A percentile compares a stretch with the other conserved stretches of the same genome.
Conservation (phyloP, 805 yeast genomes). For the Suhomyces sp. region DNA sequence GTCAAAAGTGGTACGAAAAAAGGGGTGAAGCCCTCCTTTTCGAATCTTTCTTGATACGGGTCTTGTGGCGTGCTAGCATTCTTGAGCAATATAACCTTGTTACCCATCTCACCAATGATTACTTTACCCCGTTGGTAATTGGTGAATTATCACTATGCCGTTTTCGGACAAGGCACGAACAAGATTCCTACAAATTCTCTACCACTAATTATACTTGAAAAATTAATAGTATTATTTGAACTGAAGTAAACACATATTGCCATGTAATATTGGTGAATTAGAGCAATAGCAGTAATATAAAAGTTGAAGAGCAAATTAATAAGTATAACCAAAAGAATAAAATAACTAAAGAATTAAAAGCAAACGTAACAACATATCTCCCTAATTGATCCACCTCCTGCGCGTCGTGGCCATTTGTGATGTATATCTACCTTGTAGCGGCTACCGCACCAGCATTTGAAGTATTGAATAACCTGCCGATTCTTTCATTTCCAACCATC, state of each 20-base stretch:
- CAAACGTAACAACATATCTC: neutral
- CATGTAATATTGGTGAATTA: neutral
- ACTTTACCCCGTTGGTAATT: neutral
- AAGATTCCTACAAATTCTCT: neutral
- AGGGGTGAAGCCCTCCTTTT: constrained; percentile 36
- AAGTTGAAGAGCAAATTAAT: neutral
- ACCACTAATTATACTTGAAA: too few species aligned
- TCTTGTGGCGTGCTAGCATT: constrained; percentile 69
- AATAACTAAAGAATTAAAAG: neutral
- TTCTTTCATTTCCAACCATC: constrained; percentile 43
- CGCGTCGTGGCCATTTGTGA: neutral
- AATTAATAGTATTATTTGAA: neutral
- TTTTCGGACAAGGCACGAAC: neutral
- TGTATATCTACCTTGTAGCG: neutral
- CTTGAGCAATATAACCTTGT: constrained; percentile 55
- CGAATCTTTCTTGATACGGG: constrained; percentile 53
- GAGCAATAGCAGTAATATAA: neutral
- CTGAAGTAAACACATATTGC: neutral
- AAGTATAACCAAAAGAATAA: neutral
- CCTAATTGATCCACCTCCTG: neutral
- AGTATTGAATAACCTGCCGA: constrained; percentile 33
- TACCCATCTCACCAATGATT: neutral
- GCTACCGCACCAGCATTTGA: neutral
- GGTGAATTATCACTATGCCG: neutral
- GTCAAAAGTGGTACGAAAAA: constrained; percentile 70